Evolutionary conservation across 345 rosid species (phyloP).

Genomic region (Gossypium thurberi): DNA sequence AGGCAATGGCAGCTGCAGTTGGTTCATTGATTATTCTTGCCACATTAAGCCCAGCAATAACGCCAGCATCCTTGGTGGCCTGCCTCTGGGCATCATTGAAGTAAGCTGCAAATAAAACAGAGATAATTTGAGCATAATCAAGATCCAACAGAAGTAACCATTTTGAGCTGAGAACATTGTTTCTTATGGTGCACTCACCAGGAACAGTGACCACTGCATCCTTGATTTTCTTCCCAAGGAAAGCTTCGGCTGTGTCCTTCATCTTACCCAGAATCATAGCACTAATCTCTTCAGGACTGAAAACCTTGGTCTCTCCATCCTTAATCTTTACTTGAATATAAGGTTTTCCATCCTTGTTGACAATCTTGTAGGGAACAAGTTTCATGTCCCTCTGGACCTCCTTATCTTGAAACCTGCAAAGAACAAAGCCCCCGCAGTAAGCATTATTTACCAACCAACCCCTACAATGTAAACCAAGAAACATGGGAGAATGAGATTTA

Average conservation of each 20-base stretch:
- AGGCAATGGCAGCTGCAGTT: slow-evolving; percentile 97
- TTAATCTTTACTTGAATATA: slow-evolving; percentile 81
- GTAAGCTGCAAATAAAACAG: slow-evolving; percentile 59
- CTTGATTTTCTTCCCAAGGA: slow-evolving; percentile 95
- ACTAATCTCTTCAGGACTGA: slow-evolving; percentile 92
- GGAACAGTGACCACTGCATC: slow-evolving; percentile 99
- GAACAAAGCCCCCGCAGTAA: neutral
- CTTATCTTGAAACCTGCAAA: slow-evolving; percentile 71
- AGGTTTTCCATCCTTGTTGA: slow-evolving; percentile 89
- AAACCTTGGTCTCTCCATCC: slow-evolving; percentile 94
- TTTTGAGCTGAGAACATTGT: neutral
- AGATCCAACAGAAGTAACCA: neutral
- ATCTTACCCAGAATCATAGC: slow-evolving; percentile 88
- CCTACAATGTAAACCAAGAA: neutral
- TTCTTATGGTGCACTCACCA: slow-evolving; percentile 38
- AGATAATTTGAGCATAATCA: neutral
- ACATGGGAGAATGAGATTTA: slow-evolving; percentile 19
- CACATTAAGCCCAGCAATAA: slow-evolving; percentile 93
- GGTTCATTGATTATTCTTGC: slow-evolving; percentile 96
- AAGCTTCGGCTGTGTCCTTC: slow-evolving; percentile 99
- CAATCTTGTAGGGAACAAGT: slow-evolving; percentile 82
- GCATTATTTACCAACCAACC: neutral
- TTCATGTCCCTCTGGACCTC: slow-evolving; percentile 95
- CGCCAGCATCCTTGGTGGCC: slow-evolving; percentile 96
- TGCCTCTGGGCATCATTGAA: slow-evolving; percentile 98